A percentile compares a stretch with the other conserved stretches of the same genome.
Evolutionary conservation across 1,139 yeast genomes (phyloP).

Genomic region (Scheffersomyces lignicola): DNA sequence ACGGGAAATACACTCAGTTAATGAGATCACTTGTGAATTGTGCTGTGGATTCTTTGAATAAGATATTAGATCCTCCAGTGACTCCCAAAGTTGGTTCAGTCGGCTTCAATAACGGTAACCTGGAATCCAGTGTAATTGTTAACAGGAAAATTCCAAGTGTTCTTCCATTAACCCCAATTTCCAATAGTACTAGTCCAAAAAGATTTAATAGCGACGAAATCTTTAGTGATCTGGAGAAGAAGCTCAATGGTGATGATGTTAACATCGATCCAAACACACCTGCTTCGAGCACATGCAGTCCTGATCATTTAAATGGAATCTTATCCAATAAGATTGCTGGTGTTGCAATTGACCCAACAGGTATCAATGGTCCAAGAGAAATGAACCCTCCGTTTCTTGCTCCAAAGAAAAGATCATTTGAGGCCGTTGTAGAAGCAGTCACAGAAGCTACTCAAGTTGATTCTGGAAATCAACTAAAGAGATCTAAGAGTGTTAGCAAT

Average conservation of each 20-base stretch:
- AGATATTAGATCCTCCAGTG: conserved; percentile 13
- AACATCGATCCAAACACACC: conserved; percentile 7
- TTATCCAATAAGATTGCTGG: too few species aligned
- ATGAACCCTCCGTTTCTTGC: conserved; percentile 7
- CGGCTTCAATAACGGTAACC: conserved; percentile 9
- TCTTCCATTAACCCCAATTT: conserved; percentile 28
- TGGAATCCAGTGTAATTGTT: not conserved
- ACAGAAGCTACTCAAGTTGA: conserved; percentile 5
- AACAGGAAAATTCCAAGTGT: not conserved
- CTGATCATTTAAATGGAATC: not conserved
- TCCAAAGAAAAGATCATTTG: conserved; percentile 15
- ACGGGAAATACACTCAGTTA: conserved; percentile 34
- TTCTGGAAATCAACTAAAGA: conserved; percentile 16
- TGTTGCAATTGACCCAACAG: not conserved
- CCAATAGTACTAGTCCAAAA: conserved; percentile 26
- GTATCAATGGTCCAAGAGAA: conserved; percentile 7
- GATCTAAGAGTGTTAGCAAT: conserved; percentile 18
- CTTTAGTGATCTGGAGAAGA: conserved; percentile 6
- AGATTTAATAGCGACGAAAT: conserved; percentile 15
- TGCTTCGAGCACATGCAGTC: not conserved
- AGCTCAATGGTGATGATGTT: not conserved
- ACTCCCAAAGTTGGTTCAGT: conserved; percentile 9
- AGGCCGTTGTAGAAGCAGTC: conserved; percentile 12
- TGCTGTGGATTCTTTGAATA: conserved; percentile 20
- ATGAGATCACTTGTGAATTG: conserved; percentile 33